Base-by-base conservation (phyloP, 1,284 basidiomycete species). In the Paramarasmius palmivorus region DNA sequence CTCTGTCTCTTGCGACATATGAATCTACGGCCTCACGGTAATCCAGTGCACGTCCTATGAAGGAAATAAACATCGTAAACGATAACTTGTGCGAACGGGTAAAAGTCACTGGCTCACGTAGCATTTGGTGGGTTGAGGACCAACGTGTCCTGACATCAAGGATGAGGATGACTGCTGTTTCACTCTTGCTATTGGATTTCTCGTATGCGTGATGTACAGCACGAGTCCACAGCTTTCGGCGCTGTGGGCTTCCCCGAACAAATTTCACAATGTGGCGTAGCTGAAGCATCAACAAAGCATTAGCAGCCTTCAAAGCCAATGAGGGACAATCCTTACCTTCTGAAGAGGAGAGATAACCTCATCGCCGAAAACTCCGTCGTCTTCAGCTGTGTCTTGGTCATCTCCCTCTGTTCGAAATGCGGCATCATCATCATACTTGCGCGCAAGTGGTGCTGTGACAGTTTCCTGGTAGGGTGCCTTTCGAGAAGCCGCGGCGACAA, bases 111-210 rank as follows among this genome's bases (percentile, higher is more conserved):
- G n/a, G 63, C 62, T 41, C 49, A 67, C 56, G 36, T 3, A 67
- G 53, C 63, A 67, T 67, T 29, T 62, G 59, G 47, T 64, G 59
- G 15, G 61, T 64, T 4, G 65, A 66, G 4, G 57, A 62, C 63
- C 65, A 66, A 0, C 58, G 56, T 10, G 63, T 64, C 23, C 48
- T 52, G 8, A 65, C 63, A 58, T 65, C 63, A 4, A 65, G 41
- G 34, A 61, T 65, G 0, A 54, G 23, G 44, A 46, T 35, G n/a
- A 50, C n/a, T 29, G 39, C 49, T 32, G 2, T 34, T 44, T 50
- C 46, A 3, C 36, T 17, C n/a, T 17, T 4, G 20, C 20, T 38
- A 14, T 39, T 35, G 22, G 26, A 6, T n/a, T 25, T 49, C 17
- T 12, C 14, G 22, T 49, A 8, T 2, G n/a, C 14, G 7, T 15